phyloP scores from a whole-genome alignment of 768 basidiomycete species.

The Gymnopilus junonius region DNA sequence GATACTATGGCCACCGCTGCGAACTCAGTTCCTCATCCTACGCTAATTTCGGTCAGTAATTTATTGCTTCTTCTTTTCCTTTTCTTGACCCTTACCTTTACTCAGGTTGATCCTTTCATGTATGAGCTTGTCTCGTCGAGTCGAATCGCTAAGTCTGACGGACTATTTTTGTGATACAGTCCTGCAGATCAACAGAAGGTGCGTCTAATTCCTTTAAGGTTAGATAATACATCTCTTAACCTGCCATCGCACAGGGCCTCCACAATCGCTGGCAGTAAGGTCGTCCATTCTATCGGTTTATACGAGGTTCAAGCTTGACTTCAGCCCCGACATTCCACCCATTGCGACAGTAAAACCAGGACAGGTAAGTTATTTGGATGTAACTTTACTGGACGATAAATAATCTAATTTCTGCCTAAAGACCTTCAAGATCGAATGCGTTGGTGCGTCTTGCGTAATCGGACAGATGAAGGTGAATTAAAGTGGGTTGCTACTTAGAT shows the following conservation, averaged over 20 bases:
- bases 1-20: conserved; percentile 61
- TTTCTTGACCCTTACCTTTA: neutral
- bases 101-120: conserved; percentile 74
- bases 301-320: neutral
- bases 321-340: conserved; percentile 68
- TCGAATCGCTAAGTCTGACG: neutral
- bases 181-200: conserved; percentile 67
- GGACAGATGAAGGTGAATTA: neutral
- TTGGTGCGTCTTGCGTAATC: conserved; percentile 45
- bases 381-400: neutral
- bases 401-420: conserved; percentile 23
- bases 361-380: conserved; percentile 39
- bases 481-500: conserved; percentile 39
- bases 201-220: neutral
- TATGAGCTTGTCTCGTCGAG: conserved; percentile 34
- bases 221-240: neutral
- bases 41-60: conserved; percentile 54
- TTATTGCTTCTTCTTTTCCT: neutral
- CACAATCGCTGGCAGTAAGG: conserved; percentile 81
- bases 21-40: conserved; percentile 65
- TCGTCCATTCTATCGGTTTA: neutral
- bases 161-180: conserved; percentile 19
- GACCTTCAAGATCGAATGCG: conserved; percentile 74
- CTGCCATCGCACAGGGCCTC: conserved; percentile 59
- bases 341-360: conserved; percentile 66